Conservation (phyloP, 345 rosid species). For the Psidium guajava region DNA sequence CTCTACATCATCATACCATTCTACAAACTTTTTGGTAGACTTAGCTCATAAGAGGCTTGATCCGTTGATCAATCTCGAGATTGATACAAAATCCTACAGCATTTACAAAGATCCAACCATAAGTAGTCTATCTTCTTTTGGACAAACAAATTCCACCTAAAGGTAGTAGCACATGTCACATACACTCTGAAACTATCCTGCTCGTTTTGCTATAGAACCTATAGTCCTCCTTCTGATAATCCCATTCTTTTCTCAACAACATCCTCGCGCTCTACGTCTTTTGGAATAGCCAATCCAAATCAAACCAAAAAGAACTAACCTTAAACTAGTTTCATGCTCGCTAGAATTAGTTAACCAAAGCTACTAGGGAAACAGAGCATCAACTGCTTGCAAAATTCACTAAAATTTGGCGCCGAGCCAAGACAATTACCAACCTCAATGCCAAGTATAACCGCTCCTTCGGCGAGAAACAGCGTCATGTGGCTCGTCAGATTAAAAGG, state of each 20-base stretch:
- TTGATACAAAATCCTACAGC: neutral
- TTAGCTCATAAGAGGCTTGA: neutral
- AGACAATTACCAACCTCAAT: conserved; percentile 41
- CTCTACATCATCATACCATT: neutral
- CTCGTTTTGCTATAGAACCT: neutral
- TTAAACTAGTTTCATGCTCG: neutral
- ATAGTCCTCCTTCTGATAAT: neutral
- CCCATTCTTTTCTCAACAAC: neutral
- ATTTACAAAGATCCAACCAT: neutral
- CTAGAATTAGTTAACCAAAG: neutral
- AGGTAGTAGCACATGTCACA: neutral
- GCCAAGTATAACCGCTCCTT: conserved; percentile 77
- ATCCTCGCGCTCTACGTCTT: neutral
- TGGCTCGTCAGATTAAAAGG: conserved; percentile 95
- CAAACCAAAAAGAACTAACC: neutral
- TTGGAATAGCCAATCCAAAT: neutral
- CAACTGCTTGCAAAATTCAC: neutral
- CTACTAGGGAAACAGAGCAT: neutral
- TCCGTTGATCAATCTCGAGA: neutral
- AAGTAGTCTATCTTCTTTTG: neutral
- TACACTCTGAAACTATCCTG: neutral
- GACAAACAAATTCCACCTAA: neutral
- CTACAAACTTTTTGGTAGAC: neutral
- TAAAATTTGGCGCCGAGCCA: neutral
- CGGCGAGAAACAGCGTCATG: conserved; percentile 83